These are phyloP conservation scores for Beverwykella pulmonaria DNA, from an alignment of 495 filamentous ascomycete genomes.

Conservation along the genomic window DNA sequence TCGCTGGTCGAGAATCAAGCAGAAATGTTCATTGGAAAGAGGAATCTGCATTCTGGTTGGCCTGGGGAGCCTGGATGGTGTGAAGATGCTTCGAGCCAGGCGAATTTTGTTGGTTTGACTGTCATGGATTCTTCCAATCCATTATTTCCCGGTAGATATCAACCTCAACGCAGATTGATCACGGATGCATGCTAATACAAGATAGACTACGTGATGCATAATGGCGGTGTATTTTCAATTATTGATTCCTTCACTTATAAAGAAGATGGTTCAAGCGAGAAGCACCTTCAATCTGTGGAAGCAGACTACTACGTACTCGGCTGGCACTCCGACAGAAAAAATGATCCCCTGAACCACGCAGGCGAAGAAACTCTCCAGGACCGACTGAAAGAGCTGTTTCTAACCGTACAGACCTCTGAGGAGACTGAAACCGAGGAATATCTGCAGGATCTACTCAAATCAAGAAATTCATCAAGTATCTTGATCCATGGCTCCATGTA, in stretches of 20 bases:
- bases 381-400: neutral
- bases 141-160: conserved; percentile 45
- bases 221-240: conserved; percentile 55
- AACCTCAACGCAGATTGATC: no score
- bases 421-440: neutral
- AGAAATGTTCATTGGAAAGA: conserved; percentile 56
- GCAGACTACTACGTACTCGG: conserved; percentile 57
- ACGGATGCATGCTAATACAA: no score
- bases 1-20: conserved; percentile 49
- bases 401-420: neutral
- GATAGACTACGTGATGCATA: conserved; percentile 56
- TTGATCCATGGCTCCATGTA: neutral
- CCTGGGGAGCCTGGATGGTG: neutral
- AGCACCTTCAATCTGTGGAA: conserved; percentile 33
- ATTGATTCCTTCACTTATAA: conserved; percentile 53
- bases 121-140: conserved; percentile 50
- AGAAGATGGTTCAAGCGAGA: neutral
- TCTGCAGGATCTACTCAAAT: neutral
- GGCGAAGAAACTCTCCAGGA: neutral
- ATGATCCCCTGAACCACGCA: conserved; percentile 4
- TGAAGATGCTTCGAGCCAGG: neutral
- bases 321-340: conserved; percentile 49
- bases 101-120: conserved; percentile 39
- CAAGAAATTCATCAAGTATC: neutral
- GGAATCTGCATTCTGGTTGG: conserved; percentile 22